Base-by-base conservation (phyloP, 805 yeast genomes). In the Cyberlindnera meyerae region DNA sequence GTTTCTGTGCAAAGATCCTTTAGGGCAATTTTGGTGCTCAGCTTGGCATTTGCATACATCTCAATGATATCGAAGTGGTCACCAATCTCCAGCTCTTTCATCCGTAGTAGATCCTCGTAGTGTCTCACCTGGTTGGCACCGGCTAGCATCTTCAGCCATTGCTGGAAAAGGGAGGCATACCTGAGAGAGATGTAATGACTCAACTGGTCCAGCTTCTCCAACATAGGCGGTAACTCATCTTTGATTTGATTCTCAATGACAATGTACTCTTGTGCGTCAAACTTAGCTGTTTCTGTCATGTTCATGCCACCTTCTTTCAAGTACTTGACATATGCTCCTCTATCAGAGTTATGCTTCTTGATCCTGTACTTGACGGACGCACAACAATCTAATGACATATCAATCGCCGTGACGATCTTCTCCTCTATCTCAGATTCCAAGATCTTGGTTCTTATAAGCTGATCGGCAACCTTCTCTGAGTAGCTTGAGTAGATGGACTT, bases 1-100 rank as follows among this genome's bases (percentile, higher is more conserved):
- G n/a, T n/a, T n/a, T n/a, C 12, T 9, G 27, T 8, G 16, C 46
- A 61, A 54, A 62, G 24, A 42, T 53, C 45, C 55, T 58, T 40
- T 54, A 54, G 7, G 4, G 58, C 52, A 18, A 52, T 44, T 32
- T 52, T 60, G 2, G 59, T 58, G 25, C 40, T 44, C 20, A 51
- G 54, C 29, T 60, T 53, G 7, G 65, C 47, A 2, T 47, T 34
- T 0, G 62, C 51, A 39, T 54, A 63, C 24, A 49, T 29, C 39
- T 63, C 65, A 21, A 65, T 45, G 11, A 66, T 61, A 39, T 65
- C 70, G 36, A 61, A 58, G 37, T 62, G 57, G 32, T 57, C 61
- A 12, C 63, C 62, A 4, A 44, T 31, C 6, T 42, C 48, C 12
- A 49, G 25, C 11, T 41, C 50, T 6, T 43, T 43, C 3, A 27